phyloP scores from a whole-genome alignment of 441 rosid genomes.

The Arabidopsis lyrata region DNA sequence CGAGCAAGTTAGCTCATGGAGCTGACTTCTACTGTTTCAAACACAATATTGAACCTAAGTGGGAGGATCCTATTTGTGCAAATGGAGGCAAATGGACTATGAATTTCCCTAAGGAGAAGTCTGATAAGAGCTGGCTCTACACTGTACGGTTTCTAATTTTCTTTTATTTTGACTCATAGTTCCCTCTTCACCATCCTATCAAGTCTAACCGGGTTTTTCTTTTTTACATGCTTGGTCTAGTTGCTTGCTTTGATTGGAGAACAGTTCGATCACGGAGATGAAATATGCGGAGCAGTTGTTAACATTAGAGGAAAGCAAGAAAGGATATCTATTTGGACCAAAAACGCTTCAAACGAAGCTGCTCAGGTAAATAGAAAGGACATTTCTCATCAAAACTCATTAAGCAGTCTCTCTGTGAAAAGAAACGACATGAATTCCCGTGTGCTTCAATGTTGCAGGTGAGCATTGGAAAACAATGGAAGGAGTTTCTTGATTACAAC shows the following conservation, averaged over 20 bases:
- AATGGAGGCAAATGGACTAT: constrained; percentile 96
- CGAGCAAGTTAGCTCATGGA: constrained; percentile 71
- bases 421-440: neutral
- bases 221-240: constrained; percentile 40
- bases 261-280: constrained; percentile 89
- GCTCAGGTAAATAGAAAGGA: constrained; percentile 63
- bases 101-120: constrained; percentile 56
- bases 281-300: constrained; percentile 90
- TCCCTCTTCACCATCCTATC: neutral
- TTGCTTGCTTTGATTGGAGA: constrained; percentile 93
- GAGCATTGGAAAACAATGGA: constrained; percentile 95
- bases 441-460: constrained; percentile 49
- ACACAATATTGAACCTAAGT: constrained; percentile 81
- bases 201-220: constrained; percentile 4
- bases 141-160: constrained; percentile 52
- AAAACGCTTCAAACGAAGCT: constrained; percentile 84
- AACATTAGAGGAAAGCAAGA: constrained; percentile 75
- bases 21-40: constrained; percentile 93
- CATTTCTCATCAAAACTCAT: neutral
- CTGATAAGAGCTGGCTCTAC: constrained; percentile 80
- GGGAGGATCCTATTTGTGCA: constrained; percentile 96
- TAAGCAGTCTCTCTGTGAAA: neutral
- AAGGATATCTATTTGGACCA: constrained; percentile 85
- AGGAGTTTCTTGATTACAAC: constrained; percentile 71
- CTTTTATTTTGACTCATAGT: neutral